Conservation (phyloP, 371 early-diverging fungal species). For the Zopfochytrium polystomum region DNA sequence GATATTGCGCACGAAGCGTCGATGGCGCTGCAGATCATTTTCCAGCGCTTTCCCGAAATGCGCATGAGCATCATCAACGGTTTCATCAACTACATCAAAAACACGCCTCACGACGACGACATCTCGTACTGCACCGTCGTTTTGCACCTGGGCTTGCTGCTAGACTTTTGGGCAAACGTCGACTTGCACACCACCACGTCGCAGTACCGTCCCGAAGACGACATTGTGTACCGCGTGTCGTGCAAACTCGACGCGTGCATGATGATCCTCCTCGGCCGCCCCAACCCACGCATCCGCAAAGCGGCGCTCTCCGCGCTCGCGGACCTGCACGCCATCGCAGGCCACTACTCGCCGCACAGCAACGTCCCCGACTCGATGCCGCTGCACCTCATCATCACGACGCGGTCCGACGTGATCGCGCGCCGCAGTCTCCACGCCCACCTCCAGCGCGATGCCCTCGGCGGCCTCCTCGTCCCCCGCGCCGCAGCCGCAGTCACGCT, state of each 20-base stretch:
- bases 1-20: conserved; percentile 40
- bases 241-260: conserved; percentile 47
- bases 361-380: conserved; percentile 33
- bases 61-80: conserved; percentile 45
- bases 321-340: conserved; percentile 39
- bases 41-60: conserved; percentile 34
- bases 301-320: conserved; percentile 30
- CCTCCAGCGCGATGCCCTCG: conserved; percentile 37
- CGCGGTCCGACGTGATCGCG: conserved; percentile 25
- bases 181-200: not conserved
- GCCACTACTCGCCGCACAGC: conserved; percentile 25
- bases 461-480: conserved; percentile 29
- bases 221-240: conserved; percentile 38
- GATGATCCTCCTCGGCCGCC: conserved; percentile 36
- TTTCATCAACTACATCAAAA: conserved; percentile 43
- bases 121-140: conserved; percentile 40
- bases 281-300: conserved; percentile 38
- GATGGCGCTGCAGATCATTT: conserved; percentile 29
- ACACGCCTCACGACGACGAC: conserved; percentile 35
- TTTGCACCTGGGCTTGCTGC: conserved; percentile 28
- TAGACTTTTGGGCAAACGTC: conserved; percentile 33
- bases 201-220: conserved; percentile 32
- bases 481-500: conserved; percentile 26
- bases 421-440: conserved; percentile 39
- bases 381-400: conserved; percentile 34